Percentiles rank a stretch among this genome's conserved stretches.
Evolutionary conservation across 2,329 filamentous ascomycete genomes (phyloP).

Genomic region (Aspergillus novoparasiticus): DNA sequence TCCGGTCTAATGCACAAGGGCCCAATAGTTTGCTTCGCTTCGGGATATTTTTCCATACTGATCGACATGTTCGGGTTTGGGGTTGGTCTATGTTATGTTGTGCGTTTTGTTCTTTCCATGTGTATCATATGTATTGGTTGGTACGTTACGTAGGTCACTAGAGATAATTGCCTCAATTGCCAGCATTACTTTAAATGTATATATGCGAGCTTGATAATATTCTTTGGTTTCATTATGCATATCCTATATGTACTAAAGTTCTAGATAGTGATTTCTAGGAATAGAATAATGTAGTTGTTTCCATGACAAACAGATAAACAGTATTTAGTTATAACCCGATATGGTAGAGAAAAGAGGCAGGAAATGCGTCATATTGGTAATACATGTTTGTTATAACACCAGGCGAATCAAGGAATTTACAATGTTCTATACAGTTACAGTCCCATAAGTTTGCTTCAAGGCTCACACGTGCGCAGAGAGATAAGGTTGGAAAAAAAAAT

Average conservation of each 20-base stretch:
- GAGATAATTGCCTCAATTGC: no score
- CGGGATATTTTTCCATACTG: background rate
- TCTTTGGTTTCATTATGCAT: no score
- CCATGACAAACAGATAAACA: background rate
- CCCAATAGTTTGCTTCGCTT: background rate
- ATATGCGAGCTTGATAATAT: no score
- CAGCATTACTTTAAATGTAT: no score
- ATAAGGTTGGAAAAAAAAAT: slow-evolving; percentile 8
- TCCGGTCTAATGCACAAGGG: background rate
- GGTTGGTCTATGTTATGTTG: background rate
- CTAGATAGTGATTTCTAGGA: background rate
- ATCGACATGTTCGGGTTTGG: background rate
- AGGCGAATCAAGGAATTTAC: slow-evolving; percentile 24
- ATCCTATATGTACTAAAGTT: background rate
- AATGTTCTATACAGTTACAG: slow-evolving; percentile 40
- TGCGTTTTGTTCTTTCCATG: no score
- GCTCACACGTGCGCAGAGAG: slow-evolving; percentile 16
- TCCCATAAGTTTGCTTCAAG: slow-evolving; percentile 15
- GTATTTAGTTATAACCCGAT: background rate
- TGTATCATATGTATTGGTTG: no score
- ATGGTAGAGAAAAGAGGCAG: background rate
- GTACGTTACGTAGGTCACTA: no score
- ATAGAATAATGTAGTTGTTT: background rate
- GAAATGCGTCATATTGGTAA: slow-evolving; percentile 18
- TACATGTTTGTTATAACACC: slow-evolving; percentile 21